A percentile compares a stretch with the other conserved stretches of the same genome.
These are phyloP conservation scores for Candida sakaeoensis DNA, from an alignment of 805 yeast species.

Conservation along the genomic window DNA sequence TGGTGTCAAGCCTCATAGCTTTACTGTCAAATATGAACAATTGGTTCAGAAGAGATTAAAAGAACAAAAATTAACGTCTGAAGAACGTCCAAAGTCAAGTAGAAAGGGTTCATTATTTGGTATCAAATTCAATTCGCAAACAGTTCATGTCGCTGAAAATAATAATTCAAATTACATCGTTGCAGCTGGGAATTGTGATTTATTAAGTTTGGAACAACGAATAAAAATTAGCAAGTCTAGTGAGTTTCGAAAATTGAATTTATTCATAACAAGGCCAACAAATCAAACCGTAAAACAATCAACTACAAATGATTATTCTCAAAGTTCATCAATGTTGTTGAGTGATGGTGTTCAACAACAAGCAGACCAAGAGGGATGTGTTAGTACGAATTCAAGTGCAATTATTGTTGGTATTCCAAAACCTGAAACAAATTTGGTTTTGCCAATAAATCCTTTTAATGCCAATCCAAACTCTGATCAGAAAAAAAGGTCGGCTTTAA, in stretches of 20 bases:
- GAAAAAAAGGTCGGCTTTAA: constrained; percentile 72
- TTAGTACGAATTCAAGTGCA: constrained; percentile 27
- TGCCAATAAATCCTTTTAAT: constrained; percentile 37
- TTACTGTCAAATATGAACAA: constrained; percentile 39
- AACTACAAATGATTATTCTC: constrained; percentile 26
- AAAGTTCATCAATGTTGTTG: constrained; percentile 32
- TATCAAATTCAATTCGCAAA: constrained; percentile 26
- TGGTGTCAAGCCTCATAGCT: constrained; percentile 33
- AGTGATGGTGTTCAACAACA: constrained; percentile 16
- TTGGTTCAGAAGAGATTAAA: constrained; percentile 31
- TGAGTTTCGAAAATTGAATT: constrained; percentile 27
- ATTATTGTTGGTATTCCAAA: constrained; percentile 40
- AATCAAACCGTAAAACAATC: constrained; percentile 14
- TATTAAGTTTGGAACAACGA: constrained; percentile 32
- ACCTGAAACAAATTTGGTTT: constrained; percentile 31
- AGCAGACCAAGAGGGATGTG: constrained; percentile 18
- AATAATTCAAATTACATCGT: constrained; percentile 14
- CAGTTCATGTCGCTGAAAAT: constrained; percentile 4
- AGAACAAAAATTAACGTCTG: constrained; percentile 21
- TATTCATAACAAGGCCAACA: constrained; percentile 37
- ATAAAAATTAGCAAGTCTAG: constrained; percentile 24
- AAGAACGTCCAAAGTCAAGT: constrained; percentile 12
- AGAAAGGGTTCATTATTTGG: constrained; percentile 40
- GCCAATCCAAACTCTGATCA: constrained; percentile 56
- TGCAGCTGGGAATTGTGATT: constrained; percentile 30